A percentile compares a stretch with the other conserved stretches of the same genome.
phyloP scores from a whole-genome alignment of 108 stramenopile genomes.

The Ochromonas danica region DNA sequence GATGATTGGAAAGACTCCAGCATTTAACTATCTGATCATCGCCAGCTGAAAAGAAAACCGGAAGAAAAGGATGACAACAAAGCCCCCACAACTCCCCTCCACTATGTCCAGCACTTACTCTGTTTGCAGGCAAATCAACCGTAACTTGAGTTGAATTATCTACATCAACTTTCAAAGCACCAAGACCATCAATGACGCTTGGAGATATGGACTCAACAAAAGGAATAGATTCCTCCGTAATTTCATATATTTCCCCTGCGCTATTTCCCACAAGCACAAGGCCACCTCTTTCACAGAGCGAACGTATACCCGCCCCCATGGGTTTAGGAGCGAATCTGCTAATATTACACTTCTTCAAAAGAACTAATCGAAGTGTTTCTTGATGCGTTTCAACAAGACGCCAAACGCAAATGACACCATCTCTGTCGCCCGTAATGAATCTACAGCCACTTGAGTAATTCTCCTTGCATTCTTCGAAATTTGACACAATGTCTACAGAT shows the following conservation, averaged over 20 bases:
- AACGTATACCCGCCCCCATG: not conserved
- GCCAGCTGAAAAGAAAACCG: conserved; percentile 22
- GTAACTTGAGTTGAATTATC: no score
- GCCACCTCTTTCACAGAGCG: conserved; percentile 19
- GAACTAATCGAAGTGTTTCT: not conserved
- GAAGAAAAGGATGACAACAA: not conserved
- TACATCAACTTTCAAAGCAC: not conserved
- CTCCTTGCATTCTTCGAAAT: not conserved
- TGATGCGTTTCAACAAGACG: not conserved
- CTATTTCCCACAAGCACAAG: conserved; percentile 2
- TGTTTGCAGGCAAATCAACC: no score
- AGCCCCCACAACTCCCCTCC: conserved; percentile 6
- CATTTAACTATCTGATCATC: conserved; percentile 1
- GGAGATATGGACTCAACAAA: not conserved
- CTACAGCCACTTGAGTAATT: not conserved
- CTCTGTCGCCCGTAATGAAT: not conserved
- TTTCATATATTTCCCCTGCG: conserved; percentile 22
- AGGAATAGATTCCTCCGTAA: not conserved
- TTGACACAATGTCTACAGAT: not conserved
- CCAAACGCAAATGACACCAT: conserved; percentile 29
- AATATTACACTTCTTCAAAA: not conserved
- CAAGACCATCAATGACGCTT: not conserved
- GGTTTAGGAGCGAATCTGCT: not conserved
- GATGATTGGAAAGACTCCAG: not conserved
- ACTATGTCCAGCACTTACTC: not conserved